Conservation (phyloP, 495 filamentous ascomycete species). For the Poronia punctata region DNA sequence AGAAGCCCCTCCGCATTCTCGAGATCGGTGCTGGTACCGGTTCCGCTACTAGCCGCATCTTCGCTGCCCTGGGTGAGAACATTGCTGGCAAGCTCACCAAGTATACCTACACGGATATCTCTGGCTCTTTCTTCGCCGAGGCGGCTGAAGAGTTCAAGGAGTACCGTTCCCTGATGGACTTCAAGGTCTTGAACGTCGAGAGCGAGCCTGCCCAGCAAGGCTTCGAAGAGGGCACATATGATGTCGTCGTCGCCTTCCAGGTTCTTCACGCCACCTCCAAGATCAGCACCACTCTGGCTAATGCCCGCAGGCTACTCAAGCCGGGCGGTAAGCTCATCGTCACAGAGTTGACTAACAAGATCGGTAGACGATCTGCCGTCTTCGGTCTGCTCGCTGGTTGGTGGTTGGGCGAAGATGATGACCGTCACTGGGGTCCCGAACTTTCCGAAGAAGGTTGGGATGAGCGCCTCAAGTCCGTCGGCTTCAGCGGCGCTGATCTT, state of each 20-base stretch:
- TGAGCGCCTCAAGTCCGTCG: constrained; percentile 14
- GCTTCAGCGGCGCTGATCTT: constrained; percentile 18
- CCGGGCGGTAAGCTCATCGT: constrained; percentile 34
- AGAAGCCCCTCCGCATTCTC: constrained; percentile 36
- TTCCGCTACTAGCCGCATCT: constrained; percentile 33
- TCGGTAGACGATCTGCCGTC: constrained; percentile 20
- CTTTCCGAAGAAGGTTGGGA: constrained; percentile 22
- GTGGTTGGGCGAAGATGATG: constrained; percentile 22
- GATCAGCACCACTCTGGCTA: constrained; percentile 25
- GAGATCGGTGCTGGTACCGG: constrained; percentile 41
- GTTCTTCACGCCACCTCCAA: constrained; percentile 41
- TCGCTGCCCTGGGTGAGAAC: constrained; percentile 29
- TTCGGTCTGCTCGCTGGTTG: constrained; percentile 23
- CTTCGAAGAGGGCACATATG: constrained; percentile 38
- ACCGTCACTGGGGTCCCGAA: constrained; percentile 20
- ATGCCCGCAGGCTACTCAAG: constrained; percentile 30
- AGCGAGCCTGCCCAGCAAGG: constrained; percentile 42
- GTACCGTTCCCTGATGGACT: constrained; percentile 34
- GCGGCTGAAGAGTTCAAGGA: constrained; percentile 38
- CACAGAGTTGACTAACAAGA: constrained; percentile 29
- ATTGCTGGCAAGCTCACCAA: constrained; percentile 21
- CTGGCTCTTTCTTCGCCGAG: constrained; percentile 42
- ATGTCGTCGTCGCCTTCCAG: constrained; percentile 46
- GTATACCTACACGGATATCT: constrained; percentile 51
- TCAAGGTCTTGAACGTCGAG: constrained; percentile 40